Evolutionary conservation across 257 asterid species (phyloP), one percentile per base, ranked within the genome.

Genomic region (Dorcoceras hygrometricum): DNA sequence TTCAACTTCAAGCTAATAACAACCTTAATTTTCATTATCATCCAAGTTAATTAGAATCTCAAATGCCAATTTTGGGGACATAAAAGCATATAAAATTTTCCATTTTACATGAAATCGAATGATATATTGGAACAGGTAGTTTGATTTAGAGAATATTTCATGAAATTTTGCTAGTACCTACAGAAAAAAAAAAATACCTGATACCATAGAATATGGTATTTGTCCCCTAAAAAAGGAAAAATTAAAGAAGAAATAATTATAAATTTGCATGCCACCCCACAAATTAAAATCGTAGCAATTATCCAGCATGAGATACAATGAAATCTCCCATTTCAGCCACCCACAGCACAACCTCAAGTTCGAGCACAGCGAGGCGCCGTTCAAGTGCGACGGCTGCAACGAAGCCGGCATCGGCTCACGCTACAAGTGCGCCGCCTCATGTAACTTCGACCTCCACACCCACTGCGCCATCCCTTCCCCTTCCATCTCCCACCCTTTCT

Each of bases 341-440:
- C 95, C 89, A 0, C 78, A 85, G 57, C 95, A 94, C 93, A 84
- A 69, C 78, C 89, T 94, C 28, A 80, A 83, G 39, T 79, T 64
- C 68, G 96, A 87, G 3, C 78, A 85, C 87, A 69, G 89, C 48
- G 89, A 88, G 73, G 69, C 75, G 2, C 99, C 98, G 4, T 94
- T 94, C 86, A 88, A 88, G 66, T 93, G 99, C 79, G 99, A 88
- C 82, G 99, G 99, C 16, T 90, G 97, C 87, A 93, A 86, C 54
- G 97, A 87, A 70, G 89, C 82, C 19, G 99, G 99, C 0, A 90
- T 93, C 57, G 99, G 99, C 1, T 88, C 99, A 0, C 84, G 77
- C 5, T 93, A 85, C 81, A 82, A 80, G 63, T 94, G 69, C 62
- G 77, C 68, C 24, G 67, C 59, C 23, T 59, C 68, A 19, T 90